phyloP scores from a whole-genome alignment of 2,329 filamentous ascomycete genomes.

The Calonectria pseudoreteaudii region DNA sequence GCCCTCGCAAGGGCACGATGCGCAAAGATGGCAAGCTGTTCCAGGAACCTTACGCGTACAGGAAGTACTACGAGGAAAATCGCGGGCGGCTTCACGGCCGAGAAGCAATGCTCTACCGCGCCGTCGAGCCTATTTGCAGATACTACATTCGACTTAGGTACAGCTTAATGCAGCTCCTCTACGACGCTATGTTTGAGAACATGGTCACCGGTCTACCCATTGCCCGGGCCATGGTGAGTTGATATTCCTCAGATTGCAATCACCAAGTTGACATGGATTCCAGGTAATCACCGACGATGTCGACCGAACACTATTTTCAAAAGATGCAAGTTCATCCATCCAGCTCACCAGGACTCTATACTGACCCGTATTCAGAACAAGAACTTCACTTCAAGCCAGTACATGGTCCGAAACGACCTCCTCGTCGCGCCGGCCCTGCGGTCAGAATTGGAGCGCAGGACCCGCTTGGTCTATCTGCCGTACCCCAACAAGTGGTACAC shows the following conservation, averaged over 20 bases:
- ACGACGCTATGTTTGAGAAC: conserved; percentile 17
- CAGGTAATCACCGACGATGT: conserved; percentile 9
- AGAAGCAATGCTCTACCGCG: neutral
- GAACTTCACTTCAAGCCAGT: conserved; percentile 10
- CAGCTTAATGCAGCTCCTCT: conserved; percentile 9
- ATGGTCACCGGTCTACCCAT: conserved; percentile 6
- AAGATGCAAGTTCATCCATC: neutral
- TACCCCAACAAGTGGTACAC: conserved; percentile 3
- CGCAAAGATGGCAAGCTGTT: conserved; percentile 4
- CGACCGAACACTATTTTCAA: conserved; percentile 3
- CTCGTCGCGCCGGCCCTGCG: conserved; percentile 1
- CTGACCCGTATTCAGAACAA: neutral
- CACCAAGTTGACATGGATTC: neutral
- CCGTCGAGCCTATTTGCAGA: conserved; percentile 4
- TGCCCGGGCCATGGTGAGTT: conserved; percentile 14
- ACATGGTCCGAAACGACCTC: conserved; percentile 11
- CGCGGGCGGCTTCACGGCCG: neutral
- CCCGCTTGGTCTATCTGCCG: conserved; percentile 2
- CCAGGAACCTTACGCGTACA: neutral
- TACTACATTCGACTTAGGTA: conserved; percentile 13
- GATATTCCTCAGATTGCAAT: neutral
- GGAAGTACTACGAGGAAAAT: neutral
- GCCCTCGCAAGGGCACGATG: neutral
- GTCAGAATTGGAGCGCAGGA: neutral
- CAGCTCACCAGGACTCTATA: no score